These are phyloP conservation scores for Sphagnum fallax DNA, from an alignment of 228 moss, liverwort and hornwort species.

Conservation along the genomic window DNA sequence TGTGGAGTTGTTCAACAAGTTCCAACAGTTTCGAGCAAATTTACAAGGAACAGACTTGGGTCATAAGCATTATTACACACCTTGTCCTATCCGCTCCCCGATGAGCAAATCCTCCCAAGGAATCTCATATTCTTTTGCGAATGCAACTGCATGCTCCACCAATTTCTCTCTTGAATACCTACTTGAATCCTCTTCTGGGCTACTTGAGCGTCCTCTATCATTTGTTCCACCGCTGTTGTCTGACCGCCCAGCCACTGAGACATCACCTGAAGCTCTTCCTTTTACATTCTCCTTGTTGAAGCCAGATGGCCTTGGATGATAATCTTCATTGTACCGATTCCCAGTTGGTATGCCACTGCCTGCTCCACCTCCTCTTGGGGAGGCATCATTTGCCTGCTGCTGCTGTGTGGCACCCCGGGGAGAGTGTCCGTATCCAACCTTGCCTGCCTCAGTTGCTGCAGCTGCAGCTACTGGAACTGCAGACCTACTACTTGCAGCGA, in stretches of 20 bases:
- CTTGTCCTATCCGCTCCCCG: conserved; percentile 97
- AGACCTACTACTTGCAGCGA: conserved; percentile 4
- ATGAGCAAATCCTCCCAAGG: conserved; percentile 74
- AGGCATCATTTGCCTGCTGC: conserved; percentile 42
- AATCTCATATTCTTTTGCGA: conserved; percentile 77
- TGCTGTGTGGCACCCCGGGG: conserved; percentile 37
- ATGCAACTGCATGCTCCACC: conserved; percentile 49
- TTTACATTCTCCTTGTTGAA: conserved; percentile 22
- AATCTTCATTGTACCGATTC: conserved; percentile 30
- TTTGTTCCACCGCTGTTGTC: conserved; percentile 21
- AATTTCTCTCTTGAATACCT: conserved; percentile 39
- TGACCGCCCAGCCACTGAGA: conserved; percentile 12
- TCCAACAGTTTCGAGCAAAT: too few relatives aligned
- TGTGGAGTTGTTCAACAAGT: not conserved
- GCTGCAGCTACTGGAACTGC: conserved; percentile 6
- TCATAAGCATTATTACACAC: conserved; percentile 11
- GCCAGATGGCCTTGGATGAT: conserved; percentile 8
- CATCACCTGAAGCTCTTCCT: conserved; percentile 17
- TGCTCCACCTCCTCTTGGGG: conserved; percentile 41
- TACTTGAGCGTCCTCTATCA: conserved; percentile 41
- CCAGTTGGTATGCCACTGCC: conserved; percentile 28
- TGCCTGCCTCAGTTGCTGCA: conserved; percentile 13
- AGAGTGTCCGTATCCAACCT: conserved; percentile 9
- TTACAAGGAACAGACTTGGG: too few relatives aligned
- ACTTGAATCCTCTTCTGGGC: conserved; percentile 43